A percentile compares a stretch with the other conserved stretches of the same genome.
phyloP scores from a whole-genome alignment of 371 early-diverging fungal genomes.

The Modicella reniformis region DNA sequence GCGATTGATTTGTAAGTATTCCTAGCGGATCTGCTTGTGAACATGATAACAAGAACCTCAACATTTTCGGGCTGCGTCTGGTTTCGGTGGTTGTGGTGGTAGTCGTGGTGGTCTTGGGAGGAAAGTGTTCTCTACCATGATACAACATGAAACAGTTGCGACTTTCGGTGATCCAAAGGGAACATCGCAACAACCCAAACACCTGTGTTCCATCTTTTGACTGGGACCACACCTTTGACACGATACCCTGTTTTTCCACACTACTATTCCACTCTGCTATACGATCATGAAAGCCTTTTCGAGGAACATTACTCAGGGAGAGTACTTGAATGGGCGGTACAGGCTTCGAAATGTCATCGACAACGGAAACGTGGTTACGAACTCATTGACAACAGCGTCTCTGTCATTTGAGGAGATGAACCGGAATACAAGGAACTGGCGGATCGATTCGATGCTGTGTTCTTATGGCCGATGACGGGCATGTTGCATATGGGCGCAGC shows the following conservation, averaged over 20 bases:
- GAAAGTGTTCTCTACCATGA: too few species aligned
- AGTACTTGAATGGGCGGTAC: slow-evolving; percentile 14
- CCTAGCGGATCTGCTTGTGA: neutral
- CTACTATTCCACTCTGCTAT: slow-evolving; percentile 30
- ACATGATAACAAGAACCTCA: neutral
- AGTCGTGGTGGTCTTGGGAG: too few species aligned
- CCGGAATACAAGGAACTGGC: slow-evolving; percentile 41
- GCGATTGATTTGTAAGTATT: slow-evolving; percentile 63
- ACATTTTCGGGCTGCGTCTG: neutral
- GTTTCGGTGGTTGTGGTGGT: slow-evolving; percentile 66
- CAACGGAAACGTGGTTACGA: neutral
- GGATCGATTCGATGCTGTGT: slow-evolving; percentile 44
- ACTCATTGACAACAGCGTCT: neutral
- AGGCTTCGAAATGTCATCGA: slow-evolving; percentile 13
- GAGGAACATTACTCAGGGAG: slow-evolving; percentile 25
- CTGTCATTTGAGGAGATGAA: slow-evolving; percentile 26
- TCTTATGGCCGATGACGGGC: slow-evolving; percentile 49
- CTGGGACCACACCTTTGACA: too few species aligned
- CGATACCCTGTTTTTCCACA: too few species aligned
- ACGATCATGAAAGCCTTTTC: slow-evolving; percentile 39
- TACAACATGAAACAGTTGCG: too few species aligned
- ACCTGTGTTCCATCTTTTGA: too few species aligned
- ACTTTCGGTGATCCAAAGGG: too few species aligned
- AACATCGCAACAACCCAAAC: too few species aligned
- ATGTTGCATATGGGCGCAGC: slow-evolving; percentile 42